Conservation (phyloP, 2,329 filamentous ascomycete species). For the Stagonosporopsis tanaceti region DNA sequence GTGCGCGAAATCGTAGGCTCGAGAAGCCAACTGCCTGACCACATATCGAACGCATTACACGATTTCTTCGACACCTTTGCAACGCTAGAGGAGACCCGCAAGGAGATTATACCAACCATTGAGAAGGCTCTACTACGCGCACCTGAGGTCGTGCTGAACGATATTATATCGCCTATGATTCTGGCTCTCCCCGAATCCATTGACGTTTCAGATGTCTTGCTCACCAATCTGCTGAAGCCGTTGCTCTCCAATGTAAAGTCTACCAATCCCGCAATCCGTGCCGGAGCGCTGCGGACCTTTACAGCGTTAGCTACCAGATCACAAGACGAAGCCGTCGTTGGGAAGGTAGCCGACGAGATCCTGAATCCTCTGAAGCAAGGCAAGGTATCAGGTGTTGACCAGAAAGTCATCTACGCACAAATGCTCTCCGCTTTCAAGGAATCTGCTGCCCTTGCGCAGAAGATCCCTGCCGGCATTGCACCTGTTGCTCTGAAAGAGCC, state of each 20-base stretch:
- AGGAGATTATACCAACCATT: constrained; percentile 78
- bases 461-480: constrained; percentile 72
- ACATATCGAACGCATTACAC: constrained; percentile 74
- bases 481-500: constrained; percentile 81
- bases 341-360: constrained; percentile 79
- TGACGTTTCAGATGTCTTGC: constrained; percentile 79
- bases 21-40: constrained; percentile 71
- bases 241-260: constrained; percentile 92
- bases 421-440: constrained; percentile 69
- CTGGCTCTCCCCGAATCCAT: constrained; percentile 71
- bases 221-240: constrained; percentile 79
- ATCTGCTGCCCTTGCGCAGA: constrained; percentile 68
- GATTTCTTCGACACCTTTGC: constrained; percentile 86
- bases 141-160: constrained; percentile 86
- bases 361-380: constrained; percentile 79
- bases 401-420: constrained; percentile 82
- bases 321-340: constrained; percentile 65
- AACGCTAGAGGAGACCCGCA: constrained; percentile 75
- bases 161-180: constrained; percentile 78
- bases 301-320: constrained; percentile 71
- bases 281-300: constrained; percentile 79
- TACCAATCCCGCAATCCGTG: constrained; percentile 78
- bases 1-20: constrained; percentile 85
- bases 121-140: constrained; percentile 90
- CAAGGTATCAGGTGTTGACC: constrained; percentile 85